These are phyloP conservation scores for Candida ascalaphidarum DNA, from an alignment of 805 yeast genomes.

Conservation along the genomic window DNA sequence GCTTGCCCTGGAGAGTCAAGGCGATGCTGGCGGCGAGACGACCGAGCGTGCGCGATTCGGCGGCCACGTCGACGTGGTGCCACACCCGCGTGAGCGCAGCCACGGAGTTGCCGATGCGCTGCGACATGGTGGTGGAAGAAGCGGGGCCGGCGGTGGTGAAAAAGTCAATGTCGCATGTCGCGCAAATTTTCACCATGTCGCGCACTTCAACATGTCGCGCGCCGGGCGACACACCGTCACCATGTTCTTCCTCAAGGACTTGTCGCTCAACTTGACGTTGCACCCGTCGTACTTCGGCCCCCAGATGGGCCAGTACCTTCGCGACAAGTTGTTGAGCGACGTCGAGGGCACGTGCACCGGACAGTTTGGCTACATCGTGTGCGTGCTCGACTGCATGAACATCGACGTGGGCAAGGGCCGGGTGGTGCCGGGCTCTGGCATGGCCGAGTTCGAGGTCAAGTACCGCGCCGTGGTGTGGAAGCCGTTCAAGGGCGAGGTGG, in stretches of 20 bases:
- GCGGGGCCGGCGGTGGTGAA: too few relatives aligned
- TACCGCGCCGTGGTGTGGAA: conserved; percentile 97
- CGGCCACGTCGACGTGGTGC: conserved; percentile 92
- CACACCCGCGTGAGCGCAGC: conserved; percentile 78
- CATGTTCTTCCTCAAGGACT: conserved; percentile 61
- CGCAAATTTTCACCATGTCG: too few relatives aligned
- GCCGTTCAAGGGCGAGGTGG: conserved; percentile 98
- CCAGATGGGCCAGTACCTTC: conserved; percentile 88
- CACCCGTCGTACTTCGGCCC: conserved; percentile 98
- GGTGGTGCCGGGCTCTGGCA: conserved; percentile 84
- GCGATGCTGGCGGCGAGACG: conserved; percentile 89
- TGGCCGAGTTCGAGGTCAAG: conserved; percentile 93
- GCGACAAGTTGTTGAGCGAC: conserved; percentile 84
- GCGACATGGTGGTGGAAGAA: conserved; percentile 28
- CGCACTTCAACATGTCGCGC: too few relatives aligned
- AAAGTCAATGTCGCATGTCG: too few relatives aligned
- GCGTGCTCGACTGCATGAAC: conserved; percentile 90
- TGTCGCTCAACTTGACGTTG: conserved; percentile 82
- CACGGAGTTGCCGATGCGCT: conserved; percentile 47
- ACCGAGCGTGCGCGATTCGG: conserved; percentile 81
- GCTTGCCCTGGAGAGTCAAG: conserved; percentile 86
- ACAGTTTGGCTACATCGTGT: conserved; percentile 94
- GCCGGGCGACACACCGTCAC: not conserved
- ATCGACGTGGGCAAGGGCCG: conserved; percentile 94
- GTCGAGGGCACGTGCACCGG: conserved; percentile 99